Evolutionary conservation across 2,329 filamentous ascomycete species (phyloP).

Genomic region (Microdochium nivale): DNA sequence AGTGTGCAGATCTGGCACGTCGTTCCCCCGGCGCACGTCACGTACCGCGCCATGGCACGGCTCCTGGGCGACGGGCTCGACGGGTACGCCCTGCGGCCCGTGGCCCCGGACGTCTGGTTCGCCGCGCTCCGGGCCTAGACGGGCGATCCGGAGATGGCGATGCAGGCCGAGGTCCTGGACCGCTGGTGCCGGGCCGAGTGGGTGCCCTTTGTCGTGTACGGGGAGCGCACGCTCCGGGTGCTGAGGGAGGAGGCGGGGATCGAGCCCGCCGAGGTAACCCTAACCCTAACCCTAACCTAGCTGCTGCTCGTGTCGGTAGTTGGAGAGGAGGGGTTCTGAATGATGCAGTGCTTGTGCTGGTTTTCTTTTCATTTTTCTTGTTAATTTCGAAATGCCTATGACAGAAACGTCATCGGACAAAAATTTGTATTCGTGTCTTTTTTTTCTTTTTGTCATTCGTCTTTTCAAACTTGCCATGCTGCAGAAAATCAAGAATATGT

Average conservation of each 20-base stretch:
- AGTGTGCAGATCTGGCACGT: constrained; percentile 1
- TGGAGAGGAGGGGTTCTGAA: background rate
- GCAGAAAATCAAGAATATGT: too few species aligned
- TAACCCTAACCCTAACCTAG: too few species aligned
- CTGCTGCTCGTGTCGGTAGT: background rate
- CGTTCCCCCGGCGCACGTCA: background rate
- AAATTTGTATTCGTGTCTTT: too few species aligned
- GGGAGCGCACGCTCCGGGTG: background rate
- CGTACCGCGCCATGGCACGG: background rate
- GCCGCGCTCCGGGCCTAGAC: background rate
- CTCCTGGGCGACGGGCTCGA: background rate
- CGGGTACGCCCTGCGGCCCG: background rate
- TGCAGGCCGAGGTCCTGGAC: background rate
- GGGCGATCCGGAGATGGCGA: constrained; percentile 1
- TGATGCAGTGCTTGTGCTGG: too few species aligned
- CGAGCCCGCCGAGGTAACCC: background rate
- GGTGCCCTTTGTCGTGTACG: background rate
- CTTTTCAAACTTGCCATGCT: too few species aligned
- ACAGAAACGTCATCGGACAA: too few species aligned
- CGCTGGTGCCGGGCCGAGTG: background rate
- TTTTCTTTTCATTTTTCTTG: too few species aligned
- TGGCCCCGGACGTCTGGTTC: constrained; percentile 1
- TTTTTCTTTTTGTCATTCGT: too few species aligned
- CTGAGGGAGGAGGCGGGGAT: background rate
- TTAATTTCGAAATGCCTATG: too few species aligned